A percentile compares a stretch with the other conserved stretches of the same genome.
phyloP scores from a whole-genome alignment of 2,329 filamentous ascomycete species.

The Xylaria arbuscula region DNA sequence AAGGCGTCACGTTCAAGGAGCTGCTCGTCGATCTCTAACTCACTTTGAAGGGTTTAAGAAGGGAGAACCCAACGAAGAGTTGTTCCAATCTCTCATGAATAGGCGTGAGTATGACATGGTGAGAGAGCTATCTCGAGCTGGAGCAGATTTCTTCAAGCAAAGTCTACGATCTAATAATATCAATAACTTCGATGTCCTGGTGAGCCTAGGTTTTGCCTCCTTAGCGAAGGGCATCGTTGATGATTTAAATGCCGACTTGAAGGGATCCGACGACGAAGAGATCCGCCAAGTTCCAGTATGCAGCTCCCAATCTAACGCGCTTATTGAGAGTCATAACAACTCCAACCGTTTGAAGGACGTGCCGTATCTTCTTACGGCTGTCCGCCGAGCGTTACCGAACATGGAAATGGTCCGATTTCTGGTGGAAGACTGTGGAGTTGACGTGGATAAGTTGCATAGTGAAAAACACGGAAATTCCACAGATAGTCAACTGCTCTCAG shows the following conservation, averaged over 20 bases:
- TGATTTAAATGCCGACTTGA: neutral
- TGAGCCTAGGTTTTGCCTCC: conserved; percentile 7
- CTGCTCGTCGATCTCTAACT: conserved; percentile 5
- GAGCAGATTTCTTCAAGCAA: conserved; percentile 22
- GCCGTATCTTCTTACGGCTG: conserved; percentile 16
- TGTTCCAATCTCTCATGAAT: conserved; percentile 14
- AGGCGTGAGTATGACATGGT: conserved; percentile 18
- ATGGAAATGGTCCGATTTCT: conserved; percentile 27
- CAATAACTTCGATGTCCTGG: conserved; percentile 12
- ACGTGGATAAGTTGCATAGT: conserved; percentile 15
- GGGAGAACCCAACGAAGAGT: conserved; percentile 1
- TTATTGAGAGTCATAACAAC: too few species aligned
- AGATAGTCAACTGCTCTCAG: conserved; percentile 13
- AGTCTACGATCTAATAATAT: too few species aligned
- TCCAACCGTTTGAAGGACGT: neutral
- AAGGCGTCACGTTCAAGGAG: conserved; percentile 5
- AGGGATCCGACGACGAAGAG: conserved; percentile 1
- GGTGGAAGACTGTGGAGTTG: conserved; percentile 14
- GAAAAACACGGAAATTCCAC: neutral
- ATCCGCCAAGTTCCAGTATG: neutral
- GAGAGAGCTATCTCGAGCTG: conserved; percentile 19
- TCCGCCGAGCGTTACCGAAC: conserved; percentile 12
- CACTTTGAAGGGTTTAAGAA: neutral
- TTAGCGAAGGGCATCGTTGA: conserved; percentile 15
- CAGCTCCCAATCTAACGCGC: too few species aligned